Conservation (phyloP, 352 stramenopile species). For the Vaucheria bursata region DNA sequence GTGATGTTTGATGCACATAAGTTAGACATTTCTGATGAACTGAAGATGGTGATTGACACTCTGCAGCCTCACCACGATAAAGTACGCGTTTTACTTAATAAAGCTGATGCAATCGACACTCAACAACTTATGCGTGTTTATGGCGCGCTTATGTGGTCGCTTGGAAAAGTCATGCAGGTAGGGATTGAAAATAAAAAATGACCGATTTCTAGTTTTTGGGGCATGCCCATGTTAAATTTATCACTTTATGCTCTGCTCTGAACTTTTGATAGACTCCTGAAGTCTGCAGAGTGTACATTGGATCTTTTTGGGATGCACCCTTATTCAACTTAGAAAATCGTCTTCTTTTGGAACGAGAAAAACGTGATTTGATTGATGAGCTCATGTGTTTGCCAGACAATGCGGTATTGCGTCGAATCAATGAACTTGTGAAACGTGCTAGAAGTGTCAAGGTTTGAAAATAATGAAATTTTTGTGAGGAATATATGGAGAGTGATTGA, state of each 20-base stretch:
- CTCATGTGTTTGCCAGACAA: conserved; percentile 83
- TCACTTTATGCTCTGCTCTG: no score
- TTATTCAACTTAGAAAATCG: conserved; percentile 68
- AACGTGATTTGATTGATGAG: conserved; percentile 93
- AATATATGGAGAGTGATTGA: no score
- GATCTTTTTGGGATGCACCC: conserved; percentile 91
- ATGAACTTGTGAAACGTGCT: conserved; percentile 90
- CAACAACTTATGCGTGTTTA: conserved; percentile 94
- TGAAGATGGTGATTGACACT: conserved; percentile 91
- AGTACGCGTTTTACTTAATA: conserved; percentile 96
- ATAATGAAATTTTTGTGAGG: no score
- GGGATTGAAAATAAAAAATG: no score
- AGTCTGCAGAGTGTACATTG: conserved; percentile 92
- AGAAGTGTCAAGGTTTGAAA: conserved; percentile 75
- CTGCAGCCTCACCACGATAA: conserved; percentile 94
- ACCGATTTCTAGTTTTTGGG: no score
- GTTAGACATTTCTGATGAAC: conserved; percentile 97
- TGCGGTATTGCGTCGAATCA: conserved; percentile 85
- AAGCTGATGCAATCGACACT: conserved; percentile 88
- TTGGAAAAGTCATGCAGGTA: conserved; percentile 96
- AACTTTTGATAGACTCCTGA: conserved; percentile 93
- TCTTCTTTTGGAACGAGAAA: conserved; percentile 88
- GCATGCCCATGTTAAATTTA: no score
- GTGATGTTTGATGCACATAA: conserved; percentile 99
- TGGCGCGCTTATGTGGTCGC: conserved; percentile 92